Evolutionary conservation across 2,329 filamentous ascomycete genomes (phyloP).

Genomic region (Penicillium sp.): DNA sequence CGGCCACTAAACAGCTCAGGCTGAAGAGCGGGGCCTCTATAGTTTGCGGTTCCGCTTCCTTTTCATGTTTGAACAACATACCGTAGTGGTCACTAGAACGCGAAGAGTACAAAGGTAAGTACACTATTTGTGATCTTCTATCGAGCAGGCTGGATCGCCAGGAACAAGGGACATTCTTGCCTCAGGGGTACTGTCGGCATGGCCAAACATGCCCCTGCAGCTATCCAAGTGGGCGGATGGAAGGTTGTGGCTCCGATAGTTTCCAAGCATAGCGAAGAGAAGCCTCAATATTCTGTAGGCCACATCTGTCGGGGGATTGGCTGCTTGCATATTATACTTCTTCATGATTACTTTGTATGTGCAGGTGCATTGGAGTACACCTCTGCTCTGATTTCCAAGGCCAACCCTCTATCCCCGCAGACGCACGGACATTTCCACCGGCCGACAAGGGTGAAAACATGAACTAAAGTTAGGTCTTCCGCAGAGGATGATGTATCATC

Average conservation of each 20-base stretch:
- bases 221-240: not conserved
- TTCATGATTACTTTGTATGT: not conserved
- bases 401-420: not conserved
- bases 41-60: not conserved
- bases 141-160: not conserved
- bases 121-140: not conserved
- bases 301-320: not conserved
- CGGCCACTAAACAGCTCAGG: not conserved
- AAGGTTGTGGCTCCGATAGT: not conserved
- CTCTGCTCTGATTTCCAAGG: not conserved
- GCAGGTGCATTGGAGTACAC: not conserved
- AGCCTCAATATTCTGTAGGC: not conserved
- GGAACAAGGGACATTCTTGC: conserved; percentile 1
- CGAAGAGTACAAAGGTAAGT: too few species aligned
- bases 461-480: too few species aligned
- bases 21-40: not conserved
- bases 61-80: not conserved
- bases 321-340: not conserved
- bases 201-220: not conserved
- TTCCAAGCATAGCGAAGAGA: not conserved
- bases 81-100: too few species aligned
- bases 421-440: not conserved
- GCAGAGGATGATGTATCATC: not conserved
- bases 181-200: not conserved
- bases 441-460: not conserved